Evolutionary conservation across 306 rosid genomes (phyloP).

Genomic region (Pyrus communis): DNA sequence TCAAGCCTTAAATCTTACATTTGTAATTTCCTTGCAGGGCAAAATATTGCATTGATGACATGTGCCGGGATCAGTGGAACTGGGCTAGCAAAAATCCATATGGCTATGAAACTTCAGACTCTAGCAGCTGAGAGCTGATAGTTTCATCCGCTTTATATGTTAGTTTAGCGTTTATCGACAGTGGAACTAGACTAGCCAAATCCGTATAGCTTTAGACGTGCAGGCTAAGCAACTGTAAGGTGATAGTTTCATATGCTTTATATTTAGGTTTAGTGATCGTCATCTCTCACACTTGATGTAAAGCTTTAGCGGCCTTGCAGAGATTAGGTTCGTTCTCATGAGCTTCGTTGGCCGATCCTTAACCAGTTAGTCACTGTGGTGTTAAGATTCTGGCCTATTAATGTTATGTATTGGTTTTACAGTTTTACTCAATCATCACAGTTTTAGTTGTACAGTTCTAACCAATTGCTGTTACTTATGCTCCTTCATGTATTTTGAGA

Average conservation of each 20-base stretch:
- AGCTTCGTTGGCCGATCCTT: slow-evolving; percentile 3
- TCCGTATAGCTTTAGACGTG: slow-evolving; percentile 52
- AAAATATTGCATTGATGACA: slow-evolving; percentile 73
- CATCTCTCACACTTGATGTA: slow-evolving; percentile 15
- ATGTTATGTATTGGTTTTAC: neutral
- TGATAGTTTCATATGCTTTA: slow-evolving; percentile 7
- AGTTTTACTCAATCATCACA: neutral
- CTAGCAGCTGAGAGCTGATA: slow-evolving; percentile 22
- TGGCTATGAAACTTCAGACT: slow-evolving; percentile 59
- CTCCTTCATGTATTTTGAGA: neutral
- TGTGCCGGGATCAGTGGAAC: slow-evolving; percentile 99
- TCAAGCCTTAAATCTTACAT: neutral
- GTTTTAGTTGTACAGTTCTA: neutral
- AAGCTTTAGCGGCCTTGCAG: slow-evolving; percentile 32
- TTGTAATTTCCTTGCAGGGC: slow-evolving; percentile 49
- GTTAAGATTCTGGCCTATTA: slow-evolving; percentile 24
- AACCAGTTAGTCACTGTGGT: slow-evolving; percentile 19
- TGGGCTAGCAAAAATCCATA: slow-evolving; percentile 98
- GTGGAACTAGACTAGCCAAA: slow-evolving; percentile 83
- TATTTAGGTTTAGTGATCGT: neutral
- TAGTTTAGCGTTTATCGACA: slow-evolving; percentile 27
- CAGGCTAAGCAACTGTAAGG: slow-evolving; percentile 24
- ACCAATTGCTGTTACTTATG: neutral
- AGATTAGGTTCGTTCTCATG: slow-evolving; percentile 6
- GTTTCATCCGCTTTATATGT: neutral